These are phyloP conservation scores for Colletotrichum paranaense DNA, from an alignment of 2,329 filamentous ascomycete species.

Conservation along the genomic window DNA sequence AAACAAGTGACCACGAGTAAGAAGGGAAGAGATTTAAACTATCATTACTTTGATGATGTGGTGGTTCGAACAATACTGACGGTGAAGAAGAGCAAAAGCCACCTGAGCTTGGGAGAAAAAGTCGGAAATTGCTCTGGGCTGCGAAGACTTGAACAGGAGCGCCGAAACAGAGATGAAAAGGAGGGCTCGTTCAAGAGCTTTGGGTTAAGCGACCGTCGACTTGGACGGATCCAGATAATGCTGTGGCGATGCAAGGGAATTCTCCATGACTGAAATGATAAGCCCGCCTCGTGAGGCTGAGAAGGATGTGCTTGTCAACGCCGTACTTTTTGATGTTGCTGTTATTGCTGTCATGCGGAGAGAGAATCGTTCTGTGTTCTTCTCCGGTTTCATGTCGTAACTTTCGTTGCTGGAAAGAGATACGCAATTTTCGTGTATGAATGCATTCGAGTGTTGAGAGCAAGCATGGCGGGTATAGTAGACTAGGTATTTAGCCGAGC, in stretches of 20 bases:
- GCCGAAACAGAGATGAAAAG: not conserved
- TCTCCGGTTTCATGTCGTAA: not conserved
- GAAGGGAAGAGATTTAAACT: slow-evolving; percentile 2
- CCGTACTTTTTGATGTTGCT: slow-evolving; percentile 4
- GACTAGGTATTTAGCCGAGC: slow-evolving; percentile 16
- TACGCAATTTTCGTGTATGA: not conserved
- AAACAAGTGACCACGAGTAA: not conserved
- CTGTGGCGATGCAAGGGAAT: not conserved
- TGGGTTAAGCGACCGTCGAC: not conserved
- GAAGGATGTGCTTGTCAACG: not conserved
- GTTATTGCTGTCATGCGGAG: not conserved
- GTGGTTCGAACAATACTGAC: slow-evolving; percentile 29
- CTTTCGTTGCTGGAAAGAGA: not conserved
- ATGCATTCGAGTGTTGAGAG: not conserved
- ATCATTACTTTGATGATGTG: slow-evolving; percentile 31
- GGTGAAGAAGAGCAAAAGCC: slow-evolving; percentile 19
- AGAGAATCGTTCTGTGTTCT: not conserved
- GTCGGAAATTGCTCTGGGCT: not conserved
- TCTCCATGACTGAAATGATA: not conserved
- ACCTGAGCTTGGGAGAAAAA: not conserved
- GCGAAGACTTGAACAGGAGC: not conserved
- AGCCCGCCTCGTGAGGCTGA: not conserved
- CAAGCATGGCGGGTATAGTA: not conserved
- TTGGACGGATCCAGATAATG: not conserved
- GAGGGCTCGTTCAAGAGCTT: not conserved